Evolutionary conservation across 805 yeast species (phyloP).

Genomic region (Candida rishiriensis): DNA sequence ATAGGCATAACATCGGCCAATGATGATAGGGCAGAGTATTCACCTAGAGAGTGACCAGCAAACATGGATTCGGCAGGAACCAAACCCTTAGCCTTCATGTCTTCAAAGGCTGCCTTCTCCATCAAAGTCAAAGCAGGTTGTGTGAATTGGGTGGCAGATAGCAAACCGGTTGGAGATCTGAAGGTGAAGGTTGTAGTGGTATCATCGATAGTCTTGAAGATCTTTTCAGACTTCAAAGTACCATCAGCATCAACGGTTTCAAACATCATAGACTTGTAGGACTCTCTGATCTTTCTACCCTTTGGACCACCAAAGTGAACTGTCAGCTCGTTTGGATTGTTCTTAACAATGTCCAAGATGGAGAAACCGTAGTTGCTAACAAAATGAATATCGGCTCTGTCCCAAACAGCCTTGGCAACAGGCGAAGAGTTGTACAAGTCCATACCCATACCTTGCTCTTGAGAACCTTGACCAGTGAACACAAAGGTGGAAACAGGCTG

Average conservation of each 20-base stretch:
- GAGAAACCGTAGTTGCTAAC: conserved; percentile 94
- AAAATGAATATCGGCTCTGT: conserved; percentile 93
- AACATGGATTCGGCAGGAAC: conserved; percentile 90
- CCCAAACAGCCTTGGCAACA: conserved; percentile 96
- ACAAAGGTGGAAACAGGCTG: conserved; percentile 96
- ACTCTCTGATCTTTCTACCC: conserved; percentile 91
- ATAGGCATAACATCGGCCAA: conserved; percentile 98
- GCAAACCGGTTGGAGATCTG: conserved; percentile 88
- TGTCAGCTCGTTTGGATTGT: conserved; percentile 93
- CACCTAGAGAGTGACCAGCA: conserved; percentile 99
- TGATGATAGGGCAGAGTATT: conserved; percentile 95
- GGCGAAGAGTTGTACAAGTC: conserved; percentile 86
- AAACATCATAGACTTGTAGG: conserved; percentile 95
- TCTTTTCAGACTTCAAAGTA: conserved; percentile 81
- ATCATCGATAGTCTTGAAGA: conserved; percentile 86
- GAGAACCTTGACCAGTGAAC: conserved; percentile 99
- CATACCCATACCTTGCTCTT: conserved; percentile 99
- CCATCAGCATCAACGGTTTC: conserved; percentile 90
- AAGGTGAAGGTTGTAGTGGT: conserved; percentile 82
- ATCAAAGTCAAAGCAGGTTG: conserved; percentile 98
- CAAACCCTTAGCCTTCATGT: conserved; percentile 91
- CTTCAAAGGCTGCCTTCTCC: conserved; percentile 99
- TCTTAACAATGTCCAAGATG: conserved; percentile 88
- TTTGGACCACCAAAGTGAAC: conserved; percentile 97
- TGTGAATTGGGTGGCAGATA: conserved; percentile 97